Conservation (phyloP, 805 yeast species). For the Metschnikowia orientalis region DNA sequence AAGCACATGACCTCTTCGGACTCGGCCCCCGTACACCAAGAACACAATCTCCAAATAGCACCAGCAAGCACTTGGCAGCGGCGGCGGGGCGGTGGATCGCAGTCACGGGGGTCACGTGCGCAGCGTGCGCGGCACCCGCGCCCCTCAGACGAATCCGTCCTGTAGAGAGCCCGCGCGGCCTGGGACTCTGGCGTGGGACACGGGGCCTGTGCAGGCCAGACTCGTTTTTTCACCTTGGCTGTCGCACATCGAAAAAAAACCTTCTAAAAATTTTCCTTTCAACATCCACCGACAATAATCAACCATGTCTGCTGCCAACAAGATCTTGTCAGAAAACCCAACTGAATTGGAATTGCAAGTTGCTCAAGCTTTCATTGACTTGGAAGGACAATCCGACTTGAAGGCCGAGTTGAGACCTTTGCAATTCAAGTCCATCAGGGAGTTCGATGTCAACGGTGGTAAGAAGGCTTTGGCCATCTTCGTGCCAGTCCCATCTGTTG, state of each 20-base stretch:
- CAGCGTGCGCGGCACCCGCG: slow-evolving; percentile 1
- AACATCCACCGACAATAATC: slow-evolving; percentile 16
- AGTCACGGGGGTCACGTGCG: slow-evolving; percentile 6
- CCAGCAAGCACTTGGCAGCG: no score
- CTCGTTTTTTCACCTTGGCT: slow-evolving; percentile 11
- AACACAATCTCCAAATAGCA: no score
- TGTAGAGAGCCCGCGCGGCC: background rate
- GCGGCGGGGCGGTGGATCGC: no score
- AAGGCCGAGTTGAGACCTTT: slow-evolving; percentile 97
- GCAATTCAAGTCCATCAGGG: slow-evolving; percentile 98
- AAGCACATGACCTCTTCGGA: no score
- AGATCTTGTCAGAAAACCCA: slow-evolving; percentile 93
- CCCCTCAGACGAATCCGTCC: no score
- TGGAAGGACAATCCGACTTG: slow-evolving; percentile 93
- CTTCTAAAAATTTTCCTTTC: slow-evolving; percentile 14
- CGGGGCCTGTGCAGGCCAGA: slow-evolving; percentile 12
- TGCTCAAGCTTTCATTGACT: slow-evolving; percentile 96
- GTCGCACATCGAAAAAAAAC: slow-evolving; percentile 13
- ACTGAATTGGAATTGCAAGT: slow-evolving; percentile 98
- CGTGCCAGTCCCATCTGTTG: slow-evolving; percentile 93
- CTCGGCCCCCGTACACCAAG: no score
- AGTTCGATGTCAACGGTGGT: slow-evolving; percentile 96
- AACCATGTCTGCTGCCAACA: slow-evolving; percentile 93
- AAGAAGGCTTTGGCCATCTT: slow-evolving; percentile 97
- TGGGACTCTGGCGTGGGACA: slow-evolving; percentile 5